These are phyloP conservation scores for Scedosporium minutisporum DNA, from an alignment of 2,329 filamentous ascomycete genomes.

Conservation along the genomic window DNA sequence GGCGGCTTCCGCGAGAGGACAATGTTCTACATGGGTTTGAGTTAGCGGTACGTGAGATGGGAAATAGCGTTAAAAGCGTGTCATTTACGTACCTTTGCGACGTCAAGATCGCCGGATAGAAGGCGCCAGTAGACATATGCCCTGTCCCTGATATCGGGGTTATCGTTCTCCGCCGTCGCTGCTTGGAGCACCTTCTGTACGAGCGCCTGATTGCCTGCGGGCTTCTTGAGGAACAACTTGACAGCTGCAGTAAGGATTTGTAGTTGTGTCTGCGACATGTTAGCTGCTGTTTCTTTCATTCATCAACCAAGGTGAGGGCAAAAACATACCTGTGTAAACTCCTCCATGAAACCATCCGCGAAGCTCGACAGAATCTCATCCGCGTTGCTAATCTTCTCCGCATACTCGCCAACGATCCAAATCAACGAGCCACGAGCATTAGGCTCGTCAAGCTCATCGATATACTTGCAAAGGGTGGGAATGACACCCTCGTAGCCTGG, in stretches of 20 bases:
- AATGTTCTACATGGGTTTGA: constrained; percentile 47
- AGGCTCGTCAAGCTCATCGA: constrained; percentile 93
- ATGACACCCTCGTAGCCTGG: constrained; percentile 98
- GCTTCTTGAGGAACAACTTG: constrained; percentile 95
- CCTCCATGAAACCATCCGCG: constrained; percentile 88
- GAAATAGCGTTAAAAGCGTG: background rate
- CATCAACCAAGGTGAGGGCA: background rate
- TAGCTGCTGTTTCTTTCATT: constrained; percentile 4
- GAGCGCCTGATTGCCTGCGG: constrained; percentile 77
- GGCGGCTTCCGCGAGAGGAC: constrained; percentile 89
- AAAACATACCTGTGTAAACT: constrained; percentile 74
- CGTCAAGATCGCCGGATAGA: constrained; percentile 79
- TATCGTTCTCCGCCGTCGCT: constrained; percentile 91
- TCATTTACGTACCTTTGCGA: constrained; percentile 58
- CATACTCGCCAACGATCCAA: constrained; percentile 98
- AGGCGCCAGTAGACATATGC: constrained; percentile 98
- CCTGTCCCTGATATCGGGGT: constrained; percentile 92
- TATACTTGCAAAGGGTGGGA: constrained; percentile 88
- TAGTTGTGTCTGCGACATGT: constrained; percentile 65
- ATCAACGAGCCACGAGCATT: constrained; percentile 84
- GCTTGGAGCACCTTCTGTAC: constrained; percentile 92
- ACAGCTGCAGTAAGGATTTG: constrained; percentile 96
- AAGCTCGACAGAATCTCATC: constrained; percentile 86
- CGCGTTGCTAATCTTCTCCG: constrained; percentile 98
- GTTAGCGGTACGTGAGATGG: constrained; percentile 15